Evolutionary conservation across 306 rosid genomes (phyloP), one percentile per base, ranked within the genome.

Genomic region (Begonia fuchsioides): DNA sequence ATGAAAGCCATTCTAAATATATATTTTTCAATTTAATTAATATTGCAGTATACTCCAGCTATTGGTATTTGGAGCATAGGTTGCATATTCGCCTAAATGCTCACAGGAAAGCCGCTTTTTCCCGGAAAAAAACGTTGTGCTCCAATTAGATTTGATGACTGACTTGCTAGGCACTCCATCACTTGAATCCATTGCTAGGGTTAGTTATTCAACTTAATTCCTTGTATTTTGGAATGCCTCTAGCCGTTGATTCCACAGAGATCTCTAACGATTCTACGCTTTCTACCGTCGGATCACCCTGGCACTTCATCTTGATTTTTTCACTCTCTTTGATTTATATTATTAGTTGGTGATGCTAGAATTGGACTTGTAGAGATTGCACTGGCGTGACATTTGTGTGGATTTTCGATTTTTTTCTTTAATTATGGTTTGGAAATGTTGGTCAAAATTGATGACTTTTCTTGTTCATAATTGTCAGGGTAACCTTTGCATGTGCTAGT

Each of bases 201-300:
- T 85, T 49, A 57, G 94, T 78, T 52, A 43, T 61, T 50, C 49
- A 48, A 53, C 47, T 44, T 50, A n/a, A n/a, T n/a, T n/a, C n/a
- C n/a, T n/a, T n/a, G n/a, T n/a, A n/a, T n/a, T n/a, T n/a, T n/a
- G 97, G 97, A 49, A 80, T 84, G 97, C 97, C 97, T 58, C 70
- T 88, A 7, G 97, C 97, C 9, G 97, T 84, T 13, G 95, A 88
- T 65, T 88, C 97, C 15, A 58, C 86, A 1, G 84, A 88, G 55
- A 43, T 88, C 14, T 70, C 77, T 6, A 69, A 62, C 52, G 63
- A 64, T 17, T 78, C 95, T 54, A 57, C 79, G 2, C 74, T 90
- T 54, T 51, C 13, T 13, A 58, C 19, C 62, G 74, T 39, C 69
- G 60, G 39, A 65, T 47, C 35, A 44, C 68, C 76, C n/a, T 12